Percentiles rank a stretch among this genome's conserved stretches.
These are phyloP conservation scores for Claviceps monticola DNA, from an alignment of 2,329 filamentous ascomycete genomes.

Conservation along the genomic window DNA sequence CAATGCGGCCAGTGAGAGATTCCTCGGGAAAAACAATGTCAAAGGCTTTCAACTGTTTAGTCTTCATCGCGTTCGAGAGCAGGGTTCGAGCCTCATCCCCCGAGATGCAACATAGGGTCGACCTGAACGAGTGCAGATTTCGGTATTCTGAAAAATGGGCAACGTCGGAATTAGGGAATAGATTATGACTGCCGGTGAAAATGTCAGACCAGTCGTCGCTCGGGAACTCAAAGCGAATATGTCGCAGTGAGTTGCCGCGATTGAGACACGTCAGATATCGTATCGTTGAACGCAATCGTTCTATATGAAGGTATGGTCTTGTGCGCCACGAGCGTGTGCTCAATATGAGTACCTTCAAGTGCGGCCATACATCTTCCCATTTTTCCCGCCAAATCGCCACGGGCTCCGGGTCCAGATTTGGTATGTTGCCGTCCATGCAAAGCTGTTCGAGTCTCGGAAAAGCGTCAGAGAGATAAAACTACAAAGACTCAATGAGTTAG, in stretches of 20 bases:
- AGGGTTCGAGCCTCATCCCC: conserved; percentile 12
- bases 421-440: no score
- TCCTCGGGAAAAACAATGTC: conserved; percentile 23
- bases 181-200: neutral
- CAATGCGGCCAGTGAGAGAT: conserved; percentile 10
- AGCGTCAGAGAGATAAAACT: no score
- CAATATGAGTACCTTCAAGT: no score
- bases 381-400: no score
- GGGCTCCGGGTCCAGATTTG: no score
- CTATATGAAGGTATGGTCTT: no score
- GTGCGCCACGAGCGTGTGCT: no score
- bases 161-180: neutral
- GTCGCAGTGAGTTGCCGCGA: conserved; percentile 13
- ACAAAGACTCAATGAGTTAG: neutral
- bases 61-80: conserved; percentile 10
- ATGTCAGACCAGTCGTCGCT: conserved; percentile 3
- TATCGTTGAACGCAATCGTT: conserved; percentile 6
- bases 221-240: conserved; percentile 18
- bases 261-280: conserved; percentile 14
- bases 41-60: conserved; percentile 15
- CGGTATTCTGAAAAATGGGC: conserved; percentile 10
- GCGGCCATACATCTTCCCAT: no score
- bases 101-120: conserved; percentile 13
- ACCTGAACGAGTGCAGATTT: conserved; percentile 16
- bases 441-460: no score